These are phyloP conservation scores for Asterochloris sp. DNA, from an alignment of 139 green algal genomes.

Conservation along the genomic window DNA sequence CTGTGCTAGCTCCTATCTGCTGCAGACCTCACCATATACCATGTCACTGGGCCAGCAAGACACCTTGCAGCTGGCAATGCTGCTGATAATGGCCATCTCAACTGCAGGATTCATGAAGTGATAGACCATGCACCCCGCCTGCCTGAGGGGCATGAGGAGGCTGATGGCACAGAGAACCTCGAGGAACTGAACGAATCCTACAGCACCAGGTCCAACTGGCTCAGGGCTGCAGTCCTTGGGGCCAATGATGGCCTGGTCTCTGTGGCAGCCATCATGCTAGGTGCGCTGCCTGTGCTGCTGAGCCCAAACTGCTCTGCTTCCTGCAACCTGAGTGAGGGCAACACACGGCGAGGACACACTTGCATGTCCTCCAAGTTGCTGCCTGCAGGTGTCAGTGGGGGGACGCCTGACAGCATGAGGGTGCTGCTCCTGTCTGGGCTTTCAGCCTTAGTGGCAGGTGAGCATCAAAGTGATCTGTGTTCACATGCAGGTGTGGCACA, in stretches of 20 bases:
- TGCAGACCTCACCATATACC: too few relatives aligned
- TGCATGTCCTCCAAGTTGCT: too few relatives aligned
- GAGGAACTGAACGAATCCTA: constrained; percentile 32
- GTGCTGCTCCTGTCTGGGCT: constrained; percentile 58
- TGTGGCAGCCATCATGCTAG: constrained; percentile 64
- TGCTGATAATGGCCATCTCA: not conserved
- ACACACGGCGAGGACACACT: too few relatives aligned
- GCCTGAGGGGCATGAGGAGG: not conserved
- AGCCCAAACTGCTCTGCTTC: not conserved
- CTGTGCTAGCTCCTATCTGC: too few relatives aligned
- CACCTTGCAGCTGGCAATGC: too few relatives aligned
- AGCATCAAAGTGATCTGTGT: not conserved
- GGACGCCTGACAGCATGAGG: constrained; percentile 22
- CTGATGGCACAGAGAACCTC: not conserved
- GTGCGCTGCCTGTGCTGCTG: constrained; percentile 25
- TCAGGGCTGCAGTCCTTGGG: constrained; percentile 45
- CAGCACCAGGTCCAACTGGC: constrained; percentile 35
- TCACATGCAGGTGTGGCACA: too few relatives aligned
- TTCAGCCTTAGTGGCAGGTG: constrained; percentile 56
- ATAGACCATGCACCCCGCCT: not conserved
- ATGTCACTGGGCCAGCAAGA: too few relatives aligned
- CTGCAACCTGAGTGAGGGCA: too few relatives aligned
- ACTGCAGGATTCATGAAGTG: not conserved
- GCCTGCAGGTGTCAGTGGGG: constrained; percentile 16
- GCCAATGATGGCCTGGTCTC: constrained; percentile 70